Percentiles rank a stretch among this genome's conserved stretches.
phyloP scores from a whole-genome alignment of 192 early-diverging fungal genomes.

The Coemansia erecta region DNA sequence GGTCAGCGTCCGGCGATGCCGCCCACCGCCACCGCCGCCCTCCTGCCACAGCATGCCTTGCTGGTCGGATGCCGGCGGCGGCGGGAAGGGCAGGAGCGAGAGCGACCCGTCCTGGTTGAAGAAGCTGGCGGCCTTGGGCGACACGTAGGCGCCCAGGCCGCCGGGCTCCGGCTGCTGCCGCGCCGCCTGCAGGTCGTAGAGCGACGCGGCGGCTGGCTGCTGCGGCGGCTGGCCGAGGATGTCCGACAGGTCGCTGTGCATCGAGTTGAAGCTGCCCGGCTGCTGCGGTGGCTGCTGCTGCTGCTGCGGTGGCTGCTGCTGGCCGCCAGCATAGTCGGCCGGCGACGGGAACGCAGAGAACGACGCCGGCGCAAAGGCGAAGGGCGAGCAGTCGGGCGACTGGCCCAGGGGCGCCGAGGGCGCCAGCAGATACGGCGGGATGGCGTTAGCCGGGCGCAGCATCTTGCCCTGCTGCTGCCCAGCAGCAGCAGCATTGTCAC shows the following conservation, averaged over 20 bases:
- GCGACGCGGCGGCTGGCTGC: background rate
- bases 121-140: background rate
- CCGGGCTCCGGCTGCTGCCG: background rate
- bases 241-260: constrained; percentile 21
- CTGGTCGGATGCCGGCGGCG: background rate
- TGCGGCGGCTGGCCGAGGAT: background rate
- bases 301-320: too few species aligned
- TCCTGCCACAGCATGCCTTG: background rate
- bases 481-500: background rate
- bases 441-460: constrained; percentile 22
- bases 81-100: background rate
- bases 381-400: background rate
- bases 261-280: constrained; percentile 14
- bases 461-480: background rate
- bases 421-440: constrained; percentile 29
- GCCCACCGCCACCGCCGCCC: background rate
- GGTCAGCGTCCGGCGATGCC: constrained; percentile 13
- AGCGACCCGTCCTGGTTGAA: background rate
- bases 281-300: too few species aligned
- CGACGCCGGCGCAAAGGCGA: background rate
- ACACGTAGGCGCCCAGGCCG: background rate
- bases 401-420: too few species aligned
- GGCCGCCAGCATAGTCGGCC: too few species aligned
- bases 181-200: constrained; percentile 12
- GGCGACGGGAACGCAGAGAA: background rate